Evolutionary conservation across 2,329 filamentous ascomycete genomes (phyloP).

Genomic region (Metarhizium brunneum): DNA sequence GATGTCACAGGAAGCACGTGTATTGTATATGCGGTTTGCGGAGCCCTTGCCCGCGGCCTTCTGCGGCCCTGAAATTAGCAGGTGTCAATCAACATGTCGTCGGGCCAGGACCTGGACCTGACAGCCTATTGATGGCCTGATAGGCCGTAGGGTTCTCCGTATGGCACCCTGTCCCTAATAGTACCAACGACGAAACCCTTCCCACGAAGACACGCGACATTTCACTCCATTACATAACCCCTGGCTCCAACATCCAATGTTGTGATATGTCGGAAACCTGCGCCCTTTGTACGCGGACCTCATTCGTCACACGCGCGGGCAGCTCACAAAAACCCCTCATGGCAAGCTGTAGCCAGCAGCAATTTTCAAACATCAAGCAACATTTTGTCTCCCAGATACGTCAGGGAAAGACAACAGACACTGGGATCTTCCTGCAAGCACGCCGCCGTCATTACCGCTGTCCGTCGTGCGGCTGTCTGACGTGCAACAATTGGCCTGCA

Average conservation of each 20-base stretch:
- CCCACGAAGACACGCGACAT: conserved; percentile 2
- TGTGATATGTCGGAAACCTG: neutral
- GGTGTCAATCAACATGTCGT: neutral
- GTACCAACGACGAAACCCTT: neutral
- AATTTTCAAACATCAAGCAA: no score
- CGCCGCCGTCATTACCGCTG: neutral
- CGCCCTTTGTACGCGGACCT: neutral
- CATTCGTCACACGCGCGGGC: neutral
- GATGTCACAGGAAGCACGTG: no score
- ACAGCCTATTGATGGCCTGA: no score
- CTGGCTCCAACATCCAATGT: neutral
- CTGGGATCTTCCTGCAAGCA: neutral
- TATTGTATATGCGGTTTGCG: no score
- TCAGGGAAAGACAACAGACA: no score
- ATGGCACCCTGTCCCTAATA: neutral
- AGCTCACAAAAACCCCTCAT: neutral
- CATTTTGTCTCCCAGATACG: no score
- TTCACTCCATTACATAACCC: neutral
- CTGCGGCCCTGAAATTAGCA: neutral
- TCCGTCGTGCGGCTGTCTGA: neutral
- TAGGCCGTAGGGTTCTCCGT: neutral
- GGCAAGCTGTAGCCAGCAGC: no score
- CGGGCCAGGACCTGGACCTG: no score
- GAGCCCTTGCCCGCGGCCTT: neutral
- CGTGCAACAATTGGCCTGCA: neutral